Base-by-base conservation (phyloP, 768 basidiomycete species). In the Scleroderma citrinum region DNA sequence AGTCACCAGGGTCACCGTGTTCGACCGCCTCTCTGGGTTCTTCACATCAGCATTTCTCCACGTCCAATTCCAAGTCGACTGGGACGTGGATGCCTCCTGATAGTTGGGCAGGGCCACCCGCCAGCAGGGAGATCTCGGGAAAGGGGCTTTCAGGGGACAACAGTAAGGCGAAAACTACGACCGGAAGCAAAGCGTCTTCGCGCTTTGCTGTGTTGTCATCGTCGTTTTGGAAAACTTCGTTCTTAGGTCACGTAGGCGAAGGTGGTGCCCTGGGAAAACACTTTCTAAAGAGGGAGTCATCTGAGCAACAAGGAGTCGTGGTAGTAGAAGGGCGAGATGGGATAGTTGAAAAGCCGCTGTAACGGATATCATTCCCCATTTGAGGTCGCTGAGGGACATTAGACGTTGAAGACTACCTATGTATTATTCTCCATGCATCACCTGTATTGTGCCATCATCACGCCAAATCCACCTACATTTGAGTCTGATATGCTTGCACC, bases 281-380 rank as follows among this genome's bases (percentile, higher is more conserved):
- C 23, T 38, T 17, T 23, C 23, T 34, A 16, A 32, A 10, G 8
- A 35, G 29, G 39, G 40, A 13, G 13, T 35, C n/a, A 31, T 8
- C 19, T n/a, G 3, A n/a, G 7, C 19, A 35, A 5, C 24, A 29
- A 29, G 49, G 53, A 3, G 23, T 46, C 1, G 50, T 64, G n/a
- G 56, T 43, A 34, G 40, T 64, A 20, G 52, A 56, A 20, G 46
- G 46, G 10, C 46, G 34, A 20, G 37, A 50, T 2, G 43, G 38
- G 11, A 65, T 60, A 60, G 35, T 56, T n/a, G 62, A 64, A 45
- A 58, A 47, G 31, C 26, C 8, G 46, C 51, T 24, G 17, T 68
- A 45, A 41, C 37, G 1, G 66, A 68, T 8, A 61, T 68, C n/a
- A 64, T 68, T 5, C 62, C 60, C n/a, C 50, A 48, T 31, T 24